Evolutionary conservation across 1,284 basidiomycete species (phyloP), one percentile per base, ranked within the genome.

Genomic region (Ceratobasidium theobromae): DNA sequence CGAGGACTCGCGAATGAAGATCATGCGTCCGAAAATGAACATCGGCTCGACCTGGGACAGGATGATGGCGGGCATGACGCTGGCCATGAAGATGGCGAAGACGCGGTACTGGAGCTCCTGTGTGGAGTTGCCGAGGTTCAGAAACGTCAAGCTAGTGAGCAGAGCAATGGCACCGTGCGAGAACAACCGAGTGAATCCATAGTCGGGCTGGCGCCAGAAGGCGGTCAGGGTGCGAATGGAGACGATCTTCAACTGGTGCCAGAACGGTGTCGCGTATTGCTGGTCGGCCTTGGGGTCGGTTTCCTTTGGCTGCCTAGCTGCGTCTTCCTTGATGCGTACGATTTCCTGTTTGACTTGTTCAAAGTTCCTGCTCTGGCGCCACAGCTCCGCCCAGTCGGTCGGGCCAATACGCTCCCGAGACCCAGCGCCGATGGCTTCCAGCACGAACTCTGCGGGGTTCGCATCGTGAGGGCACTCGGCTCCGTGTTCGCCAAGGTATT

Each of bases 91-190:
- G 72, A 90, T 85, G 27, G 81, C 84, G 76, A 95, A 95, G 38
- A 93, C 84, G 40, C 91, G 83, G 79, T 93, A 95, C 74, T 98
- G 90, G 28, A 97, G 77, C 52, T 89, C 86, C 52, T 87, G 82
- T 41, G 84, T 70, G 68, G 85, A 86, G 71, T 84, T 77, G 54
- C 83, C 83, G 23, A 95, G 80, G 73, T 89, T 86, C 65, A 98
- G 79, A 84, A 95, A 95, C 12, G 91, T 90, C 57, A 98, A 79
- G 30, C 88, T 88, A 65, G 93, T 83, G 74, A 89, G 86, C 3
- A 96, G 79, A 5, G 90, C 88, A 69, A 95, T 88, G 73, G 88
- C 84, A 5, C 81, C 79, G 70, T 88, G 87, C 4, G 88, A 84
- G 76, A 93, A 93, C 48, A 95, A 79, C 54, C 93, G 85, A 51